phyloP scores from a whole-genome alignment of 2,329 filamentous ascomycete genomes.

The Fusarium longipes region DNA sequence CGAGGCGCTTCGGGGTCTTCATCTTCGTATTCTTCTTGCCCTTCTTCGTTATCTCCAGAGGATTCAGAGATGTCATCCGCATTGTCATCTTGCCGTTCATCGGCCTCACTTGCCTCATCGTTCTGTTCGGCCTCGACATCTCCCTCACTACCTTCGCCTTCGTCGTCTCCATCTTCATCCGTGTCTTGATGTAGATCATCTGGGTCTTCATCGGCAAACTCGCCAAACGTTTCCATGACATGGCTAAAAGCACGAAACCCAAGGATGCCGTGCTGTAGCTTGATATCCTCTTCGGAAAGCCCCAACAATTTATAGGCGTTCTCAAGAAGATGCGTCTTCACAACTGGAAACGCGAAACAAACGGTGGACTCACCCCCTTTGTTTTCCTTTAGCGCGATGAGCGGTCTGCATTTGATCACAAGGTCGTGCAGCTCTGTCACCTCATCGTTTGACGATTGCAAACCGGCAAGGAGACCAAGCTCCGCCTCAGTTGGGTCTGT shows the following conservation, averaged over 20 bases:
- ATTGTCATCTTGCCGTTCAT: slow-evolving; percentile 7
- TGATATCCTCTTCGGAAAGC: slow-evolving; percentile 53
- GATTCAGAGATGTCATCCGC: slow-evolving; percentile 15
- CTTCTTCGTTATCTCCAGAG: background rate
- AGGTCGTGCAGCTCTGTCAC: slow-evolving; percentile 50
- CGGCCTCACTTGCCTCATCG: background rate
- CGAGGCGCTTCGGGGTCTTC: slow-evolving; percentile 47
- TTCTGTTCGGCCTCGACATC: slow-evolving; percentile 9
- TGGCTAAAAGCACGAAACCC: slow-evolving; percentile 54
- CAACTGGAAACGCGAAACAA: slow-evolving; percentile 41
- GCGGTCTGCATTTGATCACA: slow-evolving; percentile 54
- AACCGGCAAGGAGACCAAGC: slow-evolving; percentile 52
- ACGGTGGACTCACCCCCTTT: slow-evolving; percentile 27
- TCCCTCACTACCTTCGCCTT: slow-evolving; percentile 5
- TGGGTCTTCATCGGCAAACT: slow-evolving; percentile 33
- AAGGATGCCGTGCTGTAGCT: slow-evolving; percentile 57
- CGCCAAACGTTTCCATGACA: slow-evolving; percentile 50
- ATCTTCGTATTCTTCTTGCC: slow-evolving; percentile 15
- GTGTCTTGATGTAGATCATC: slow-evolving; percentile 5
- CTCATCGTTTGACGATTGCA: slow-evolving; percentile 48
- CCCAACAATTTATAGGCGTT: slow-evolving; percentile 50
- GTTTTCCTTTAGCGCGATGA: slow-evolving; percentile 43
- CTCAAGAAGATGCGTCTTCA: slow-evolving; percentile 55
- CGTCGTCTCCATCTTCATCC: background rate
- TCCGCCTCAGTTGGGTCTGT: slow-evolving; percentile 55